Percentiles rank a stretch among this genome's conserved stretches.
phyloP scores from a whole-genome alignment of 179 eudicot species.

The Silene vulgaris region DNA sequence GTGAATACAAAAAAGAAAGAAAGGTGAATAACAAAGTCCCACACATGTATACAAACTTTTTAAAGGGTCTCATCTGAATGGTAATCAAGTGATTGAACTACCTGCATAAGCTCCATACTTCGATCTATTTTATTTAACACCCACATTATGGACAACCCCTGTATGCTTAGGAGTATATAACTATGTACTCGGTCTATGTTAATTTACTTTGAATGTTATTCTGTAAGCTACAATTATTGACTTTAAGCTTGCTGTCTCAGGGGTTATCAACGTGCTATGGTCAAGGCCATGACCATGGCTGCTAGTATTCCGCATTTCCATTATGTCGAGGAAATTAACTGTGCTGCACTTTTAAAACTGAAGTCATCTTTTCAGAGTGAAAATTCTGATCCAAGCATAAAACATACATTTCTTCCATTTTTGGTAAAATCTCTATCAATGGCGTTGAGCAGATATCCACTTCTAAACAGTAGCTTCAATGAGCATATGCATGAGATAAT shows the following conservation, averaged over 20 bases:
- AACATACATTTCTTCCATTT: constrained; percentile 81
- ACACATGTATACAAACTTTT: no score
- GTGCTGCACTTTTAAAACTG: constrained; percentile 67
- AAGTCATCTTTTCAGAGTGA: constrained; percentile 66
- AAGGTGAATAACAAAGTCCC: no score
- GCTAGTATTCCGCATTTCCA: constrained; percentile 89
- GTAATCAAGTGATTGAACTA: no score
- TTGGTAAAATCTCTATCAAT: constrained; percentile 77
- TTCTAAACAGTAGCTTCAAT: constrained; percentile 67
- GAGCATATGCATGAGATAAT: constrained; percentile 61
- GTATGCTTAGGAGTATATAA: no score
- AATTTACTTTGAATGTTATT: neutral
- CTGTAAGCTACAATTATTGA: neutral
- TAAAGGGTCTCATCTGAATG: no score
- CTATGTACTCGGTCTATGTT: no score
- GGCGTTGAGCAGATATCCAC: constrained; percentile 69
- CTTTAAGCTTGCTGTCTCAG: constrained; percentile 36
- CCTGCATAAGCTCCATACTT: neutral
- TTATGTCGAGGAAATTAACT: constrained; percentile 81
- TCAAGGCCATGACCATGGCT: constrained; percentile 90
- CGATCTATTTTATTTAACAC: neutral
- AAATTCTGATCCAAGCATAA: constrained; percentile 73
- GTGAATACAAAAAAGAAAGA: no score
- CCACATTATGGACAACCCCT: neutral
- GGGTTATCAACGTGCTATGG: constrained; percentile 97